Conservation (phyloP, 2,329 filamentous ascomycete genomes). For the Raffaelea arxii region DNA sequence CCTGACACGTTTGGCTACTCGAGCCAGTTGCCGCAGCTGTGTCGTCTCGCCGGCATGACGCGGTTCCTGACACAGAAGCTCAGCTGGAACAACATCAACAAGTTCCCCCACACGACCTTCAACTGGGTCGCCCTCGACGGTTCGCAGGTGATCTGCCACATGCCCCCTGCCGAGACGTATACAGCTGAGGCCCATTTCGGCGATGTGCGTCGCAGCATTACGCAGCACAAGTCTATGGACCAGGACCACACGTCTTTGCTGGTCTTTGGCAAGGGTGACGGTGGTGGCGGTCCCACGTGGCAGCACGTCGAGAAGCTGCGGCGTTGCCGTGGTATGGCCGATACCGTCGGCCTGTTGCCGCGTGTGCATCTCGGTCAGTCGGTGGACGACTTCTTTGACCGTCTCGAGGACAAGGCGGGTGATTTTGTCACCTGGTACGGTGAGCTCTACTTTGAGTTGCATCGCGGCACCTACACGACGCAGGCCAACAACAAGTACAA, state of each 20-base stretch:
- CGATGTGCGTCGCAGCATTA: constrained; percentile 80
- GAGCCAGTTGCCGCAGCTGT: constrained; percentile 86
- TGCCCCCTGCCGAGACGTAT: constrained; percentile 93
- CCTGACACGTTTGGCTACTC: constrained; percentile 98
- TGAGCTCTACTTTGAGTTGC: constrained; percentile 94
- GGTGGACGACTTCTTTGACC: constrained; percentile 90
- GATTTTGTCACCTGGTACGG: constrained; percentile 94
- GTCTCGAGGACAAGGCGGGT: constrained; percentile 67
- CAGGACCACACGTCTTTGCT: constrained; percentile 84
- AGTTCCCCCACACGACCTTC: constrained; percentile 96
- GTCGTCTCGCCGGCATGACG: constrained; percentile 87
- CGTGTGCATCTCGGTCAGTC: constrained; percentile 80
- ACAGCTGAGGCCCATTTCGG: constrained; percentile 92
- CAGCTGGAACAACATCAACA: constrained; percentile 99
- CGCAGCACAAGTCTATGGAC: constrained; percentile 91
- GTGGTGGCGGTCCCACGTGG: constrained; percentile 89
- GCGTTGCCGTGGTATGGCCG: constrained; percentile 81
- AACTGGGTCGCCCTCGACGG: constrained; percentile 96
- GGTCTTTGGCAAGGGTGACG: constrained; percentile 94
- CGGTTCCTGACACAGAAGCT: constrained; percentile 97
- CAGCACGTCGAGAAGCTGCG: constrained; percentile 91
- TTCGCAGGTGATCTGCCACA: constrained; percentile 94
- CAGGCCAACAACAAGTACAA: constrained; percentile 96
- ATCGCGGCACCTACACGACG: constrained; percentile 94
- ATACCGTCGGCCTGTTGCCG: constrained; percentile 73